These are phyloP conservation scores for Pichia sp. DNA, from an alignment of 1,139 yeast species.

Conservation along the genomic window DNA sequence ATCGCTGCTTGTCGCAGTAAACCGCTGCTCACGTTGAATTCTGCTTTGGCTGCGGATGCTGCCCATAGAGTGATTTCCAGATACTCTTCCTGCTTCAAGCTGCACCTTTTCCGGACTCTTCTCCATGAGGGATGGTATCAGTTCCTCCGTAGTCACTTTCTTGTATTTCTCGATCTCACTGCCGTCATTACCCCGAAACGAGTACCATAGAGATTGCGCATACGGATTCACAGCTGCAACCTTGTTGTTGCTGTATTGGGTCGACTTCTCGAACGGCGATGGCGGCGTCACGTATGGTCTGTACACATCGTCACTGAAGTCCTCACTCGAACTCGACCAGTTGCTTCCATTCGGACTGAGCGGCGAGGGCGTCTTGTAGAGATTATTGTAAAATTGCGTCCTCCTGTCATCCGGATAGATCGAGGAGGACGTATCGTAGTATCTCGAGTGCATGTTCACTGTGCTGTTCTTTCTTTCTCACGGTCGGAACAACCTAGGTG, in stretches of 20 bases:
- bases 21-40: not conserved
- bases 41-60: not conserved
- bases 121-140: constrained; percentile 13
- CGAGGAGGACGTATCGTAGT: constrained; percentile 20
- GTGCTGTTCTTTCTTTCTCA: not conserved
- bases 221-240: constrained; percentile 24
- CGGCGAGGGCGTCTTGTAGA: constrained; percentile 3
- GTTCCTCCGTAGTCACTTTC: constrained; percentile 1
- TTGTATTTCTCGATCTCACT: constrained; percentile 26
- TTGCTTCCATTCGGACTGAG: not conserved
- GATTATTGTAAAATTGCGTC: not conserved
- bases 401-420: constrained; percentile 16
- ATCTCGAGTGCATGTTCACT: not conserved
- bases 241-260: not conserved
- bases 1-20: not conserved
- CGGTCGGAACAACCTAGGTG: too few relatives aligned
- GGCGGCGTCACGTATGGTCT: constrained; percentile 20
- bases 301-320: constrained; percentile 16
- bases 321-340: not conserved
- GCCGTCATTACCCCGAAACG: constrained; percentile 26
- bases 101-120: not conserved
- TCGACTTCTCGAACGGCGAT: constrained; percentile 14
- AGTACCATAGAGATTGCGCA: constrained; percentile 30
- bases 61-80: not conserved
- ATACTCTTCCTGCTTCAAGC: not conserved